These are phyloP conservation scores for Juglanconis sp. DNA, from an alignment of 2,329 filamentous ascomycete genomes.

Conservation along the genomic window DNA sequence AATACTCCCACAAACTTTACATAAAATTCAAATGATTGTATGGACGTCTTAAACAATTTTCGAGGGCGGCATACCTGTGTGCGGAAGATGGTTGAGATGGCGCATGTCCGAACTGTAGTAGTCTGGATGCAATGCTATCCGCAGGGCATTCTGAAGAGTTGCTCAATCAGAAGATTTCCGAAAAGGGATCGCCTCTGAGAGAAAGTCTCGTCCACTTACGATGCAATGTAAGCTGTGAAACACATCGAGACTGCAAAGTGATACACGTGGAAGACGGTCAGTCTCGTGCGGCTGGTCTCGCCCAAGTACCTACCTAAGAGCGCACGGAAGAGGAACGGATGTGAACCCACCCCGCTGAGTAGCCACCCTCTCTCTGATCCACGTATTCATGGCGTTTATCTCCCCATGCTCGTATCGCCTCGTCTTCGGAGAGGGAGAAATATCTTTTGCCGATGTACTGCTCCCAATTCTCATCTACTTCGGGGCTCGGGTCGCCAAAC, in stretches of 20 bases:
- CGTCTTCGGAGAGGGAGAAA: slow-evolving; percentile 5
- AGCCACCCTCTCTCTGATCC: slow-evolving; percentile 3
- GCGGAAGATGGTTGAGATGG: neutral
- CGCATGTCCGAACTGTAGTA: neutral
- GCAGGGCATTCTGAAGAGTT: neutral
- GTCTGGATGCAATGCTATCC: neutral
- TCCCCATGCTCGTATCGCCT: slow-evolving; percentile 6
- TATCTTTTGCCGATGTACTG: slow-evolving; percentile 7
- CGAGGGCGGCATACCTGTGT: neutral
- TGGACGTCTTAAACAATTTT: no score
- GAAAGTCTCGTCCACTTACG: neutral
- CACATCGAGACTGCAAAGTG: neutral
- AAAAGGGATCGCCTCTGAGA: neutral
- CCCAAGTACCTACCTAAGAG: no score
- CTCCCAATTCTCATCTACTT: slow-evolving; percentile 5
- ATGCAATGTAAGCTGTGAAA: slow-evolving; percentile 7
- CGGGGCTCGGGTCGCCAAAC: neutral
- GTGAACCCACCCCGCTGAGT: slow-evolving; percentile 1
- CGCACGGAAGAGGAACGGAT: no score
- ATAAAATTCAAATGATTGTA: no score
- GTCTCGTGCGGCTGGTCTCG: neutral
- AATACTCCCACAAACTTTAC: no score
- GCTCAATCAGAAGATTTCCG: neutral
- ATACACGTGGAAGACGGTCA: neutral
- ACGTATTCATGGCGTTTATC: slow-evolving; percentile 8